Conservation (phyloP, 176 grass and related monocot species). For the sorghum (Sorghum bicolor) region DNA sequence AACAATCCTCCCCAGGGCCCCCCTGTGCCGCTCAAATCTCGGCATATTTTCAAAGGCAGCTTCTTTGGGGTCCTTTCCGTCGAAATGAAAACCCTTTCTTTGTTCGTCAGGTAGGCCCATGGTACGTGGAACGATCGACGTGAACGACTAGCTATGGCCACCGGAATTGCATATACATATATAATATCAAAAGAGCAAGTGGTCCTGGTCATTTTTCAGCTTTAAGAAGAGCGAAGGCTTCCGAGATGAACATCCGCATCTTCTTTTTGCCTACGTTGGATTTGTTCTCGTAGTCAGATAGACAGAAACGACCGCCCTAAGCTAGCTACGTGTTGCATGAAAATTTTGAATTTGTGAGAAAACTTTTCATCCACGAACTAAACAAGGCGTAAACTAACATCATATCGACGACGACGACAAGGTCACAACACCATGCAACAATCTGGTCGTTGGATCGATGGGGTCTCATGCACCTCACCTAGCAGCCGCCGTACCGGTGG, state of each 20-base stretch:
- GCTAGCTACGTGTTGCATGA: too few relatives aligned
- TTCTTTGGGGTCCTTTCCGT: slow-evolving; percentile 28
- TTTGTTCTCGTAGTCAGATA: too few relatives aligned
- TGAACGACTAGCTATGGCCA: not conserved
- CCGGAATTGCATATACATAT: too few relatives aligned
- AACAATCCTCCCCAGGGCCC: not conserved
- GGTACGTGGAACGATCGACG: not conserved
- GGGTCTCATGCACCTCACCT: not conserved
- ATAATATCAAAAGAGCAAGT: not conserved
- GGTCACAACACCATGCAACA: too few relatives aligned
- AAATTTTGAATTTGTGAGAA: too few relatives aligned
- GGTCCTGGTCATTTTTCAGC: not conserved
- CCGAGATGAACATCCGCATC: too few relatives aligned
- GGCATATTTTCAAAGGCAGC: slow-evolving; percentile 42
- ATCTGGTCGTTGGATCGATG: too few relatives aligned
- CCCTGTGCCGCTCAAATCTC: slow-evolving; percentile 24
- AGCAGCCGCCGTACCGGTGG: not conserved
- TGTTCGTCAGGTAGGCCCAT: not conserved
- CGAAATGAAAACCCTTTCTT: slow-evolving; percentile 19
- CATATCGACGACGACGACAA: too few relatives aligned
- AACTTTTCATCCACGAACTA: too few relatives aligned
- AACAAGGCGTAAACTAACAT: too few relatives aligned
- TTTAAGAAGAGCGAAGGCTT: not conserved
- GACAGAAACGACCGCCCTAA: too few relatives aligned
- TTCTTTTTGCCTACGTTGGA: too few relatives aligned